Percentiles rank a stretch among this genome's conserved stretches.
Conservation (phyloP, 257 asterid species). For the Plantago elongata region DNA sequence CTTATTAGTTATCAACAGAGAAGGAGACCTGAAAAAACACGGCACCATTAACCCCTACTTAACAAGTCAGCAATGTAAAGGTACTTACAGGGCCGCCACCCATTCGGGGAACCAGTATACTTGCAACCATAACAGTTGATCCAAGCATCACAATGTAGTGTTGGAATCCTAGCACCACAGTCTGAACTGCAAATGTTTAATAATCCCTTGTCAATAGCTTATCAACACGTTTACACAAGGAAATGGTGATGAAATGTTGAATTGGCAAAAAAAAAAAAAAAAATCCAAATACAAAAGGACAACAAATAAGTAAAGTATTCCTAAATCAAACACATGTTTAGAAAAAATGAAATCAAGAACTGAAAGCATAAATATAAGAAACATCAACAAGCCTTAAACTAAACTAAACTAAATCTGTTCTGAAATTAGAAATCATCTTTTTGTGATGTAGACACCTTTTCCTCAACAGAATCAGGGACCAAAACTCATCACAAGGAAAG, state of each 20-base stretch:
- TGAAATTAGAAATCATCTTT: background rate
- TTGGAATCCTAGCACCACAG: constrained; percentile 69
- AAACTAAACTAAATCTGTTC: constrained; percentile 1
- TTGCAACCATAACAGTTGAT: constrained; percentile 76
- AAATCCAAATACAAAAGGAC: background rate
- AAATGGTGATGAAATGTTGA: too few relatives aligned
- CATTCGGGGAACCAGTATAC: constrained; percentile 77
- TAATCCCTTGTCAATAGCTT: background rate
- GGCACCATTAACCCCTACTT: background rate
- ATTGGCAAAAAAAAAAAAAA: background rate
- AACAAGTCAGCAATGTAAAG: constrained; percentile 11
- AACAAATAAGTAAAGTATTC: background rate
- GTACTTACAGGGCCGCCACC: constrained; percentile 80
- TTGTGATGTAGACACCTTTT: background rate
- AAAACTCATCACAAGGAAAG: constrained; percentile 16
- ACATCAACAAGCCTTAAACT: constrained; percentile 1
- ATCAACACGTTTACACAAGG: background rate
- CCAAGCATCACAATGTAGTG: constrained; percentile 99
- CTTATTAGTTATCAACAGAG: background rate
- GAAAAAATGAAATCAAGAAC: background rate
- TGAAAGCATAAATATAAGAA: constrained; percentile 4
- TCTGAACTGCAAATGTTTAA: constrained; percentile 56
- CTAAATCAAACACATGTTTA: background rate
- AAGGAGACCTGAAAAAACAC: background rate
- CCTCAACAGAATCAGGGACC: background rate